Conservation (phyloP, 768 basidiomycete species). For the Pleurotus tuber-regium region DNA sequence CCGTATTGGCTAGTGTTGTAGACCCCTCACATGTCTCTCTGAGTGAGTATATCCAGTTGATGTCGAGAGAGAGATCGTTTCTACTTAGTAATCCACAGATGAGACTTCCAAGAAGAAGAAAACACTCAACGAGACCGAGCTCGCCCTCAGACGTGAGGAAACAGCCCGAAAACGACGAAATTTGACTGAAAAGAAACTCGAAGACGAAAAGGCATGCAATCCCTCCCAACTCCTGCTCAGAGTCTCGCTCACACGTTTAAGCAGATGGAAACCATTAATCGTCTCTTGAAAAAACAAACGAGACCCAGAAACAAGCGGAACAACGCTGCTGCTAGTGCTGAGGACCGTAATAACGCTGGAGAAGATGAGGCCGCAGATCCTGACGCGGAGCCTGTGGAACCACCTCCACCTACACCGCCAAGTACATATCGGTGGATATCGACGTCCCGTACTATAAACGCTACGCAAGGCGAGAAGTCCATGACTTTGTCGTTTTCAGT, state of each 20-base stretch:
- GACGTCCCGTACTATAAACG: conserved; percentile 34
- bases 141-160: conserved; percentile 75
- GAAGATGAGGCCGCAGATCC: conserved; percentile 34
- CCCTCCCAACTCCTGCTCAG: not conserved
- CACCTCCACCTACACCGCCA: conserved; percentile 2
- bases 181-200: conserved; percentile 77
- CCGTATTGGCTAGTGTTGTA: conserved; percentile 67
- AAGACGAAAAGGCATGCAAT: conserved; percentile 72
- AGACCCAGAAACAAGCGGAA: conserved; percentile 63
- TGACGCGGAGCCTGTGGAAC: conserved; percentile 34
- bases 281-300: conserved; percentile 83
- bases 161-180: conserved; percentile 81
- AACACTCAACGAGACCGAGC: conserved; percentile 66
- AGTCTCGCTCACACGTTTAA: not conserved
- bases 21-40: conserved; percentile 69
- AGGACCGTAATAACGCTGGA: conserved; percentile 39
- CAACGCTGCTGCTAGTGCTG: conserved; percentile 44
- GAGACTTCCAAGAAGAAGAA: conserved; percentile 53
- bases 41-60: conserved; percentile 28
- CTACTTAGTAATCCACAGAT: conserved; percentile 8
- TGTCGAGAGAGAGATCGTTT: not conserved
- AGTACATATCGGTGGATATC: conserved; percentile 73
- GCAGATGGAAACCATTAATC: conserved; percentile 86
- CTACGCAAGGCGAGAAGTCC: conserved; percentile 9
- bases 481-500: conserved; percentile 57